Conservation (phyloP, 1,284 basidiomycete genomes). For the Exsudoporus floridanus region DNA sequence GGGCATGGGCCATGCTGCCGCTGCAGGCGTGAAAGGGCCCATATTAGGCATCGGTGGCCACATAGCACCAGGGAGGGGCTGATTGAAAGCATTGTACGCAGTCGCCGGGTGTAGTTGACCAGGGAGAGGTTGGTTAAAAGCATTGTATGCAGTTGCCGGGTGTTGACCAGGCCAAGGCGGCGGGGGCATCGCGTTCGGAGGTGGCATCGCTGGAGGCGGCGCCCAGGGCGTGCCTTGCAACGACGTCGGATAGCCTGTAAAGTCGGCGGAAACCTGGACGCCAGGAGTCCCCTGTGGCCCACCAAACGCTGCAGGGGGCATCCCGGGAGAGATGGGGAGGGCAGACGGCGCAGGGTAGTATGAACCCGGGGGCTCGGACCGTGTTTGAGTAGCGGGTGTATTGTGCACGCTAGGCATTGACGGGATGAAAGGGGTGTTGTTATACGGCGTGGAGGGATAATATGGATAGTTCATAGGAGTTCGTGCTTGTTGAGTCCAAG, state of each 20-base stretch:
- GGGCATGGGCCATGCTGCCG: slow-evolving; percentile 29
- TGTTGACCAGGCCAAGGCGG: slow-evolving; percentile 15
- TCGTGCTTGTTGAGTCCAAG: slow-evolving; percentile 31
- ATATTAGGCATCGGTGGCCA: slow-evolving; percentile 26
- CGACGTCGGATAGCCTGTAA: slow-evolving; percentile 32
- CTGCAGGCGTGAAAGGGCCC: slow-evolving; percentile 30
- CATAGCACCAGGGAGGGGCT: slow-evolving; percentile 28
- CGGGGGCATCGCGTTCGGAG: slow-evolving; percentile 22
- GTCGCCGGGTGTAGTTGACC: slow-evolving; percentile 21
- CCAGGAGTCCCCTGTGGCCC: slow-evolving; percentile 4
- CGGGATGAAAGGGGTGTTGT: slow-evolving; percentile 34
- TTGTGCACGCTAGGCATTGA: slow-evolving; percentile 28
- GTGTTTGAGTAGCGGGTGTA: slow-evolving; percentile 26
- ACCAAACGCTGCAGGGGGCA: slow-evolving; percentile 8
- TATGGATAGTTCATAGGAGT: slow-evolving; percentile 32
- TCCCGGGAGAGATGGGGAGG: slow-evolving; percentile 27
- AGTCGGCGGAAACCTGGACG: slow-evolving; percentile 29
- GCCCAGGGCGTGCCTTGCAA: slow-evolving; percentile 32
- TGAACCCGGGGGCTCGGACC: slow-evolving; percentile 30
- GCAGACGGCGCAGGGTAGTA: slow-evolving; percentile 33
- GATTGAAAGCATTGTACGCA: slow-evolving; percentile 28
- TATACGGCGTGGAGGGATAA: slow-evolving; percentile 30
- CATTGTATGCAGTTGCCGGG: slow-evolving; percentile 27
- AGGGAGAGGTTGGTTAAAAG: slow-evolving; percentile 33
- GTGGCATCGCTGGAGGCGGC: slow-evolving; percentile 20